Evolutionary conservation across 2,329 filamentous ascomycete genomes (phyloP).

Genomic region (Lasiodiplodia hormozganensis): DNA sequence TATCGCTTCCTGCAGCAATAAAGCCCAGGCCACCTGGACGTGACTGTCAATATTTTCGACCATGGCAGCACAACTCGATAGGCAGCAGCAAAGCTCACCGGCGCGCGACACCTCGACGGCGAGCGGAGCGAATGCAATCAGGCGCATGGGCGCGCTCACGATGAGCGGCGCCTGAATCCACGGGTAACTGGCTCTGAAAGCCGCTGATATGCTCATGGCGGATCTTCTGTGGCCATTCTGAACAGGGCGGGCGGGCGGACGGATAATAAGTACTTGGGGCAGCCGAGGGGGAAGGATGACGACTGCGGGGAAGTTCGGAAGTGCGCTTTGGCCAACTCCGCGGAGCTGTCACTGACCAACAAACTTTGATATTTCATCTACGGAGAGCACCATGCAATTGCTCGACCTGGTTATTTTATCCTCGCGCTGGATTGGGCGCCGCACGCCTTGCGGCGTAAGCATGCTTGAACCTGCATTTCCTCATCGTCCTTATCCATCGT

Average conservation of each 20-base stretch:
- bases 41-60: background rate
- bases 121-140: conserved; percentile 63
- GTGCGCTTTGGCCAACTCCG: conserved; percentile 13
- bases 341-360: background rate
- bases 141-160: conserved; percentile 71
- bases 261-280: background rate
- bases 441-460: background rate
- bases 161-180: conserved; percentile 67
- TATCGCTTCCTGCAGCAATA: conserved; percentile 53
- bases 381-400: no score
- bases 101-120: conserved; percentile 66
- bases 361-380: background rate
- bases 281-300: conserved; percentile 18
- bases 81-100: conserved; percentile 40
- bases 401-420: background rate
- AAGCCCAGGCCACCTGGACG: conserved; percentile 54
- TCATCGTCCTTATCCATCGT: conserved; percentile 48
- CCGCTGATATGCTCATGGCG: background rate
- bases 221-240: background rate
- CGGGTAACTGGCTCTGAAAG: conserved; percentile 52
- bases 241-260: background rate
- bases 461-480: background rate
- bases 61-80: background rate
- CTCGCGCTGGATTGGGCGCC: background rate
- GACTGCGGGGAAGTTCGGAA: conserved; percentile 7